A percentile compares a stretch with the other conserved stretches of the same genome.
These are phyloP conservation scores for Plectosphaerella sp. DNA, from an alignment of 2,329 filamentous ascomycete species.

Conservation along the genomic window DNA sequence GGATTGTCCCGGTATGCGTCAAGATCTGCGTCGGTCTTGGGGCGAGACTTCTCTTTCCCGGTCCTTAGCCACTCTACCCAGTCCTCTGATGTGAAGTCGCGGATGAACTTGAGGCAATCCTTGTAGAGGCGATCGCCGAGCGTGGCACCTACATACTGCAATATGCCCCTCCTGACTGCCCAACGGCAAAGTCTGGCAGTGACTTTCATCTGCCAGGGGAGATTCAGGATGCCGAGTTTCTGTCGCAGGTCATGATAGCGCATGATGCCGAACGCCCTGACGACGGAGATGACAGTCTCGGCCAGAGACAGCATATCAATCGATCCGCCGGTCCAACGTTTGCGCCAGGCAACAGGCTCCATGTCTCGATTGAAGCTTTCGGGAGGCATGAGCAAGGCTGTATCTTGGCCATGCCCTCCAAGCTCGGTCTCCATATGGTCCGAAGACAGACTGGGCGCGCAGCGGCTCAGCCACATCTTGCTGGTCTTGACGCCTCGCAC, in stretches of 20 bases:
- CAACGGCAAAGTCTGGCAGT: constrained; percentile 55
- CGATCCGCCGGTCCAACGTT: constrained; percentile 52
- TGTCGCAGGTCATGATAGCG: constrained; percentile 52
- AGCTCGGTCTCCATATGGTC: constrained; percentile 11
- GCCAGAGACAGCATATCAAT: constrained; percentile 55
- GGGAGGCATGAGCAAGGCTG: constrained; percentile 7
- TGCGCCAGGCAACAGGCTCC: constrained; percentile 51
- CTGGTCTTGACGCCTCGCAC: constrained; percentile 57
- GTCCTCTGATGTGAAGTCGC: constrained; percentile 51
- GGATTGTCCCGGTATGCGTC: neutral
- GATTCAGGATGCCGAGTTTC: constrained; percentile 52
- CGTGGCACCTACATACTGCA: constrained; percentile 53
- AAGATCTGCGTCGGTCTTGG: neutral
- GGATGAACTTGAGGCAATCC: constrained; percentile 55
- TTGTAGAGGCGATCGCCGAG: constrained; percentile 52
- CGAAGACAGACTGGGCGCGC: constrained; percentile 41
- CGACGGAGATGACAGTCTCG: constrained; percentile 51
- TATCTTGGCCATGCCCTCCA: neutral
- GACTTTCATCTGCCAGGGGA: constrained; percentile 56
- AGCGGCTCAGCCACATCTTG: constrained; percentile 55
- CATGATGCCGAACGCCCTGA: constrained; percentile 55
- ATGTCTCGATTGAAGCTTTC: constrained; percentile 33
- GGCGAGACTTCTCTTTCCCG: constrained; percentile 25
- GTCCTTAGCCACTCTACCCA: constrained; percentile 52
- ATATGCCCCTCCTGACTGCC: constrained; percentile 49